Conservation (phyloP, 192 early-diverging fungal genomes). For the Thamnidium elegans region DNA sequence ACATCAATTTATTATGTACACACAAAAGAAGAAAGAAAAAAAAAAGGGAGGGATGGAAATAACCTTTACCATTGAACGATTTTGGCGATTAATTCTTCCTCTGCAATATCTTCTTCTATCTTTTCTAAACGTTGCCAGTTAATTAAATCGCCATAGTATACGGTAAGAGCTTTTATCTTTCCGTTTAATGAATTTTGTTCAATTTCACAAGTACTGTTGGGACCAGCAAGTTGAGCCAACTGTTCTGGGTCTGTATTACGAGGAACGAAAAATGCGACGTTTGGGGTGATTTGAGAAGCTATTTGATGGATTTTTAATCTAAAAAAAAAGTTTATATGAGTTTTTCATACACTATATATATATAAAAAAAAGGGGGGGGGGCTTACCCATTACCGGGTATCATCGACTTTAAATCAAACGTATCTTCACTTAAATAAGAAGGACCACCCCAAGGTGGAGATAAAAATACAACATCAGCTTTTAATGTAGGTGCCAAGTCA, state of each 20-base stretch:
- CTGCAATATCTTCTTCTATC: neutral
- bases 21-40: neutral
- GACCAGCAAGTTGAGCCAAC: conserved; percentile 54
- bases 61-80: too few species aligned
- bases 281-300: conserved; percentile 63
- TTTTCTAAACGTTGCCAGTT: conserved; percentile 10
- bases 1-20: too few species aligned
- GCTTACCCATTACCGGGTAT: conserved; percentile 72
- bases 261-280: conserved; percentile 86
- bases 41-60: neutral
- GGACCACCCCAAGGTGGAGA: conserved; percentile 97
- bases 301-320: conserved; percentile 62
- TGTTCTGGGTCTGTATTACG: conserved; percentile 73
- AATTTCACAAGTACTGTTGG: conserved; percentile 67
- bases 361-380: neutral
- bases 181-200: conserved; percentile 74
- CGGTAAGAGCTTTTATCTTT: conserved; percentile 65
- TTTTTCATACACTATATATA: conserved; percentile 1
- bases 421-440: conserved; percentile 56
- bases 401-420: conserved; percentile 70
- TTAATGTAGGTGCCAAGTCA: conserved; percentile 64
- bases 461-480: conserved; percentile 88
- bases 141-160: conserved; percentile 78
- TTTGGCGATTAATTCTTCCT: neutral
- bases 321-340: conserved; percentile 8